Conservation (phyloP, 2,329 filamentous ascomycete species). For the Furcasterigmium sp. region DNA sequence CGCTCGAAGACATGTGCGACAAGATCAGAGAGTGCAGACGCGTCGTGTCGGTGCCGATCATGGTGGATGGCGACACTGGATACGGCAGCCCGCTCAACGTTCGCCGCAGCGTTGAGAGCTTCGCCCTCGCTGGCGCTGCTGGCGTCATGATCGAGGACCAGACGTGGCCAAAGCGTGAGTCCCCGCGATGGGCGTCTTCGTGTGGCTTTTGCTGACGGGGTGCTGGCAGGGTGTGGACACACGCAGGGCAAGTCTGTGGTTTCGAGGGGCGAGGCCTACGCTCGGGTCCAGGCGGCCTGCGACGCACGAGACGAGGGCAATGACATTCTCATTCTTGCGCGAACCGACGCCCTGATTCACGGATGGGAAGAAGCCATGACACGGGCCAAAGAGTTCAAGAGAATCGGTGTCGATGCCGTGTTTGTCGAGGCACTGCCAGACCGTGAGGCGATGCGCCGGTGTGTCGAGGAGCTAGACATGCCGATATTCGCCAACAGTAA, state of each 20-base stretch:
- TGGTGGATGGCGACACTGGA: slow-evolving; percentile 42
- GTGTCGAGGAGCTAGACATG: slow-evolving; percentile 28
- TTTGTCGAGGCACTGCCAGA: slow-evolving; percentile 37
- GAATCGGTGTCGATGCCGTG: slow-evolving; percentile 35
- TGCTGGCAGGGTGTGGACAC: slow-evolving; percentile 21
- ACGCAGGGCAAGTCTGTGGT: slow-evolving; percentile 41
- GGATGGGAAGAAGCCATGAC: slow-evolving; percentile 38
- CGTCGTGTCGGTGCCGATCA: slow-evolving; percentile 30
- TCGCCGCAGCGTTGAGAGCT: slow-evolving; percentile 35
- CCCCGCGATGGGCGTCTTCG: too few relatives aligned
- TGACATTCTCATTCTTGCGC: slow-evolving; percentile 39
- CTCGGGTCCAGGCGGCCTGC: slow-evolving; percentile 36
- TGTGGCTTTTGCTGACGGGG: neutral
- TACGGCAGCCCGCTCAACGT: slow-evolving; percentile 44
- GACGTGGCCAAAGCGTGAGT: slow-evolving; percentile 40
- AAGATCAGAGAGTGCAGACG: slow-evolving; percentile 37
- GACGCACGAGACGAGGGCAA: slow-evolving; percentile 37
- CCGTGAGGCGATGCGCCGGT: slow-evolving; percentile 32
- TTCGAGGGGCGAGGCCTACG: slow-evolving; percentile 35
- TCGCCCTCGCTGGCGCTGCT: slow-evolving; percentile 32
- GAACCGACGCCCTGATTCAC: slow-evolving; percentile 34
- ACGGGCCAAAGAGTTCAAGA: slow-evolving; percentile 31
- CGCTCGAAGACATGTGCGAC: slow-evolving; percentile 37
- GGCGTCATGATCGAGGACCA: slow-evolving; percentile 40
- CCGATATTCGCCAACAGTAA: slow-evolving; percentile 32